Conservation (phyloP, 257 asterid species). For the Capsicum pubescens region DNA sequence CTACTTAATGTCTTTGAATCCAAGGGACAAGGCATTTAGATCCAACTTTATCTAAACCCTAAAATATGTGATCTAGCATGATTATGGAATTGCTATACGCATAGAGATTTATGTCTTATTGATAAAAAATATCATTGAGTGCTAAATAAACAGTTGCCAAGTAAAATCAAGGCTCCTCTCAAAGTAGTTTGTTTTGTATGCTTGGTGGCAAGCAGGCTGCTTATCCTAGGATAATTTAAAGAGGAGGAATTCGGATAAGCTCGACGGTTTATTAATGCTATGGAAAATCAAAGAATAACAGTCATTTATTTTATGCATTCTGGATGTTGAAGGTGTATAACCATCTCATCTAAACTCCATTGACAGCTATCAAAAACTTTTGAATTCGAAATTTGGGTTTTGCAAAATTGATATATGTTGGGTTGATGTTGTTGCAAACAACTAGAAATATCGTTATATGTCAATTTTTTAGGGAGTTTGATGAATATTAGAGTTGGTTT, state of each 20-base stretch:
- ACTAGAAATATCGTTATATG: background rate
- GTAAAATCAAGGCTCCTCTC: constrained; percentile 12
- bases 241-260: background rate
- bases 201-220: constrained; percentile 5
- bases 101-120: background rate
- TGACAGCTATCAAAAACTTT: background rate
- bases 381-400: background rate
- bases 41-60: background rate
- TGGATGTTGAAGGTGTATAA: background rate
- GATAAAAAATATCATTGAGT: background rate
- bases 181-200: background rate
- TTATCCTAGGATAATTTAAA: background rate
- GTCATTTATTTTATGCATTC: background rate
- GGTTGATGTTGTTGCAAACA: background rate
- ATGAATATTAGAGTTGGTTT: background rate
- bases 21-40: background rate
- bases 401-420: background rate
- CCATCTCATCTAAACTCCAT: background rate
- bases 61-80: constrained; percentile 9
- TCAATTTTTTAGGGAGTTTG: background rate
- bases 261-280: background rate
- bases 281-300: constrained; percentile 1
- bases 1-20: background rate
- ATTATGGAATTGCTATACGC: constrained; percentile 5
- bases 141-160: background rate